These are phyloP conservation scores for Psilocybe cyanescens DNA, from an alignment of 768 basidiomycete genomes.

Conservation along the genomic window DNA sequence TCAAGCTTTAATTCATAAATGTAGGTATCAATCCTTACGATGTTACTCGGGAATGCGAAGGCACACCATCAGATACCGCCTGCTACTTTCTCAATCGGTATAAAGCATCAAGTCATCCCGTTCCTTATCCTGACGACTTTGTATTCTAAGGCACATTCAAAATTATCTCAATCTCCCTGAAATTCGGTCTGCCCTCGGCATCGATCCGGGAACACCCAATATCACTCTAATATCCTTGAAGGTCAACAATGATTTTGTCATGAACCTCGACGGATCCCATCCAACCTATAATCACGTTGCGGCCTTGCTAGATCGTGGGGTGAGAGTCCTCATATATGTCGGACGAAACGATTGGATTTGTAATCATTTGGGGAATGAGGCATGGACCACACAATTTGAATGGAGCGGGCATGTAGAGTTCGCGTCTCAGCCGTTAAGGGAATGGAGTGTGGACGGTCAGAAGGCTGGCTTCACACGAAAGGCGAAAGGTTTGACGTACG, in stretches of 20 bases:
- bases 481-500: slow-evolving; percentile 60
- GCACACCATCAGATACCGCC: slow-evolving; percentile 44
- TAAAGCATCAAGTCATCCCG: no score
- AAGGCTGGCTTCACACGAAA: slow-evolving; percentile 37
- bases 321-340: slow-evolving; percentile 71
- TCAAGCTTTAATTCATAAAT: neutral
- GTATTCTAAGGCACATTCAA: slow-evolving; percentile 48
- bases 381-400: slow-evolving; percentile 68
- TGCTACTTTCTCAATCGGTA: slow-evolving; percentile 60
- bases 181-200: slow-evolving; percentile 61
- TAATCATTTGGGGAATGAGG: slow-evolving; percentile 76
- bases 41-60: slow-evolving; percentile 61
- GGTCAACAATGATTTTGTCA: slow-evolving; percentile 53
- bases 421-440: slow-evolving; percentile 43
- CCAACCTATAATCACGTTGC: slow-evolving; percentile 60
- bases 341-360: slow-evolving; percentile 77
- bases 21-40: slow-evolving; percentile 66
- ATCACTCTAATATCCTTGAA: slow-evolving; percentile 33
- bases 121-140: neutral
- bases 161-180: slow-evolving; percentile 64
- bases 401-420: slow-evolving; percentile 64
- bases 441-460: slow-evolving; percentile 60
- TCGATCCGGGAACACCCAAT: slow-evolving; percentile 45
- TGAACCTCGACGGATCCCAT: slow-evolving; percentile 43
- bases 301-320: slow-evolving; percentile 70